Conservation (phyloP, 75 land plant genomes). For the Cunninghamia lanceolata region DNA sequence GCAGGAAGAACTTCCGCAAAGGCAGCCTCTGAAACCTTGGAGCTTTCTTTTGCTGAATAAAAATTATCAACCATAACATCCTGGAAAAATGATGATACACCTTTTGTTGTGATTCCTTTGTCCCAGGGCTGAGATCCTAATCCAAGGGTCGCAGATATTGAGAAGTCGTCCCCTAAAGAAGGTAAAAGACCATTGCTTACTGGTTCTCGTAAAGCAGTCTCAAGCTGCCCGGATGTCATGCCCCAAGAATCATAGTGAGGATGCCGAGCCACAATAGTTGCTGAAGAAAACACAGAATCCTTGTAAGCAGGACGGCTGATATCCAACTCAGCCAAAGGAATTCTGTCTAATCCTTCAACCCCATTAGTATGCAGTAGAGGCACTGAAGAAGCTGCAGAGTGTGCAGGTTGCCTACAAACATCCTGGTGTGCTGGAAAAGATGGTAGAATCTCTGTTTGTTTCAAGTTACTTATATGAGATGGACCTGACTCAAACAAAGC, state of each 20-base stretch:
- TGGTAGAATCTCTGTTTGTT: not conserved
- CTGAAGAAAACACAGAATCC: constrained; percentile 2
- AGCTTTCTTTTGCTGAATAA: not conserved
- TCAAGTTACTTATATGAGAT: constrained; percentile 1
- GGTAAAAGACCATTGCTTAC: constrained; percentile 2
- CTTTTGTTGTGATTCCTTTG: not conserved
- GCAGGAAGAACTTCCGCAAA: not conserved
- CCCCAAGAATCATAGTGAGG: not conserved
- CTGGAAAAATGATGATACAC: not conserved
- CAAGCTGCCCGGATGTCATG: not conserved
- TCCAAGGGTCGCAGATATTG: constrained; percentile 5
- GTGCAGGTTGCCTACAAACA: not conserved
- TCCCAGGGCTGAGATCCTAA: not conserved
- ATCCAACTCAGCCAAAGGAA: not conserved
- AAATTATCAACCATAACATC: not conserved
- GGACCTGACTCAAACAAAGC: not conserved
- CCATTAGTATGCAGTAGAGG: not conserved
- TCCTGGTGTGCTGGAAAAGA: constrained; percentile 4
- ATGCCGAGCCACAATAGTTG: not conserved
- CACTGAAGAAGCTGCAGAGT: not conserved
- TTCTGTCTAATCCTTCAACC: not conserved
- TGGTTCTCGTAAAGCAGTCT: not conserved
- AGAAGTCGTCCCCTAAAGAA: not conserved
- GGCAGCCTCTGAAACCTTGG: not conserved
- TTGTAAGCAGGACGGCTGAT: not conserved